Evolutionary conservation across 176 grass and related monocot genomes (phyloP), one percentile per base, ranked within the genome.

Genomic region (Zea luxurians): DNA sequence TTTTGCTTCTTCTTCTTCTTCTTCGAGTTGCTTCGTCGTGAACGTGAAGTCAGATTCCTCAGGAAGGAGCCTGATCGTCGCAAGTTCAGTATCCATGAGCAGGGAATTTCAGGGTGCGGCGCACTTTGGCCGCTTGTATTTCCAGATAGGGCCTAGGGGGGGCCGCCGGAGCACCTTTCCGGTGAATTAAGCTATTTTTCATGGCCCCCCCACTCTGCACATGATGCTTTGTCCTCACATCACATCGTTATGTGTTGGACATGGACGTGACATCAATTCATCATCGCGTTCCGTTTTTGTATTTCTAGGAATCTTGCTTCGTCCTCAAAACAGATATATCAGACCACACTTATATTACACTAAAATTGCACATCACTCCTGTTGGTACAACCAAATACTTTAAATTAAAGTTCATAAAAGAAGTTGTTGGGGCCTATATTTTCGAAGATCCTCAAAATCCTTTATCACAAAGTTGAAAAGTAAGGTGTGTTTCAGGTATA

Each of bases 101-200:
- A 79, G 54, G 43, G 81, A 75, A 84, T 80, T 80, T 75, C 43
- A 70, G 80, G 59, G 76, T 81, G 81, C 81, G 63, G 70, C 81
- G 76, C 81, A 80, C 86, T 84, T 74, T 80, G 86, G 75, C 76
- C 57, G 76, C 86, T 70, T 7, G 57, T 27, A 79, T 37, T 21
- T 46, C 3, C 37, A n/a, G 44, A 60, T 18, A 40, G 45, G 11
- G 6, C 16, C 2, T 55, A 8, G 44, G 13, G 64, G 13, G 64
- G 64, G 7, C 41, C 64, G 37, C 7, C 0, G 45, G 46, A 48
- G 16, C 47, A 38, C 17, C 74, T 73, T 83, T 83, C 18, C 36
- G 18, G 85, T 59, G 40, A 77, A 82, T 58, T 74, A n/a, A 54
- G 27, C 66, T 18, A 41, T 48, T 47, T 59, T 41, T 8, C 40